Percentiles rank a stretch among this genome's conserved stretches.
Evolutionary conservation across 495 filamentous ascomycete genomes (phyloP).

Genomic region (Xylaria venustula): DNA sequence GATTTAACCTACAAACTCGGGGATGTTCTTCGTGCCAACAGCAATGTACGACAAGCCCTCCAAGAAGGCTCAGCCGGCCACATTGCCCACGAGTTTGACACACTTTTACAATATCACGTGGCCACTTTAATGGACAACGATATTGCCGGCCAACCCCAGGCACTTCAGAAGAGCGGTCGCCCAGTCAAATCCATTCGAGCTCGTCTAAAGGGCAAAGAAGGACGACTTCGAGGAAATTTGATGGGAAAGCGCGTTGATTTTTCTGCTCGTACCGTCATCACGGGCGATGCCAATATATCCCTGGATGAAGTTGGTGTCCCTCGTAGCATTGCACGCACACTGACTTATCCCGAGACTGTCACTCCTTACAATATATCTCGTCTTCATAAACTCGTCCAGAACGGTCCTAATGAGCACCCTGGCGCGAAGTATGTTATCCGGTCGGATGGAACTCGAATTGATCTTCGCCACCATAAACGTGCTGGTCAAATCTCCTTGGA

Average conservation of each 20-base stretch:
- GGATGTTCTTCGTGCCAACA: slow-evolving; percentile 97
- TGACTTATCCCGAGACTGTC: slow-evolving; percentile 96
- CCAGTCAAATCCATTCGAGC: slow-evolving; percentile 95
- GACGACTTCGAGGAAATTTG: slow-evolving; percentile 92
- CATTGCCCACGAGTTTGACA: slow-evolving; percentile 84
- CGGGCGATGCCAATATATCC: slow-evolving; percentile 93
- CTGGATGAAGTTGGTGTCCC: slow-evolving; percentile 97
- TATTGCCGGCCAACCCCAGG: slow-evolving; percentile 93
- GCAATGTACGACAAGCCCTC: slow-evolving; percentile 84
- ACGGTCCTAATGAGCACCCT: slow-evolving; percentile 91
- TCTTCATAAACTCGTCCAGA: slow-evolving; percentile 81
- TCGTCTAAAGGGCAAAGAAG: slow-evolving; percentile 97
- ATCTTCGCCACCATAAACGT: slow-evolving; percentile 86
- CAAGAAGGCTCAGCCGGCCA: slow-evolving; percentile 87
- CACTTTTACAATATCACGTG: slow-evolving; percentile 93
- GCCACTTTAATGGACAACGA: slow-evolving; percentile 99
- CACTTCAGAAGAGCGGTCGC: slow-evolving; percentile 92
- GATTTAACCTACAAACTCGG: slow-evolving; percentile 98
- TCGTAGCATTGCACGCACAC: slow-evolving; percentile 76
- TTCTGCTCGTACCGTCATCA: slow-evolving; percentile 98
- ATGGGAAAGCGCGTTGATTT: slow-evolving; percentile 99
- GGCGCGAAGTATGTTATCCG: slow-evolving; percentile 95
- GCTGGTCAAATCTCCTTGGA: slow-evolving; percentile 79
- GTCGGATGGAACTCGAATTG: slow-evolving; percentile 86
- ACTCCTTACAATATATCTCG: slow-evolving; percentile 97